Base-by-base conservation (phyloP, 495 filamentous ascomycete species). In the Stereocaulon alpinum region DNA sequence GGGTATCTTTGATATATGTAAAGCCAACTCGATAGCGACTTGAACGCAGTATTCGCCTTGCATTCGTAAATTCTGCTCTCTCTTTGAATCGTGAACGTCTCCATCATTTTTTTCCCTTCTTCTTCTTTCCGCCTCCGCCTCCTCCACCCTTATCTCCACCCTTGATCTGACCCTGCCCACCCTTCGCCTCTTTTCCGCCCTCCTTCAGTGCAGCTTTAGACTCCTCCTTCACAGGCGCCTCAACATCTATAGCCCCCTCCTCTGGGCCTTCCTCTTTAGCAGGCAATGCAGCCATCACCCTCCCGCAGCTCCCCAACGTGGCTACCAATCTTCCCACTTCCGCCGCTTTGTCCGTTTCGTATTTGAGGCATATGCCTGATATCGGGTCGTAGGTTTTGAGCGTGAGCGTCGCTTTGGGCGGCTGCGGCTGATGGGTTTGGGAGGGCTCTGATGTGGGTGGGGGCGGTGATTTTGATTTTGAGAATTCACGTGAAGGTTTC, bases 371-470 rank as follows among this genome's bases (percentile, higher is more conserved):
- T 50, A 82, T 81, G 63, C 93, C 93, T 14, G 86, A 84, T 30
- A 71, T 71, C 0, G 93, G 88, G 71, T 96, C 90, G 77, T 82
- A 98, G 17, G 91, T 95, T 74, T 95, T 97, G 32, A 97, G 76
- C 0, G 80, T 85, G 30, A 98, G 82, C 27, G 76, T 79, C 61
- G 86, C 89, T 63, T 83, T 73, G 52, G 70, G 67, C 14, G 65
- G 42, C 56, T 69, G 11, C 68, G 72, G 63, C 54, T 63, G 68
- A 41, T 49, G 72, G 22, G 56, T 70, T 27, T 6, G 72, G 40
- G 41, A 52, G 15, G 9, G 24, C 5, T 34, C 29, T 10, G 6
- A 18, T 30, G 49, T 64, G 40, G 61, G 67, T n/a, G 56, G 44
- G 40, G 37, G 44, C 1, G 63, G 43, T 37, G 59, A 51, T n/a